Conservation (phyloP, 768 basidiomycete species). For the Mycena latifolia region DNA sequence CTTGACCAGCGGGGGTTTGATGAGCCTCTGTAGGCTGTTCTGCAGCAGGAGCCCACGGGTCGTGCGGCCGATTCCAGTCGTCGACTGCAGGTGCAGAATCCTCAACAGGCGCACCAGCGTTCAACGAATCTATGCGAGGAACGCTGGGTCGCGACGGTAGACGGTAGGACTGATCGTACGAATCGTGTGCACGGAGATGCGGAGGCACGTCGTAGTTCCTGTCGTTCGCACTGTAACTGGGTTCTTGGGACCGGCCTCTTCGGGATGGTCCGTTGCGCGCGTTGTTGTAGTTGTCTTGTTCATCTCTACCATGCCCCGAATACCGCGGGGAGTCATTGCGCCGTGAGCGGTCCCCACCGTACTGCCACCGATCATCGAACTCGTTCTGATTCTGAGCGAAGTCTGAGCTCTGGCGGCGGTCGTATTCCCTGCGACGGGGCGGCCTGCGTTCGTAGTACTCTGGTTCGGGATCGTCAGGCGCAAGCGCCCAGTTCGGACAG, state of each 20-base stretch:
- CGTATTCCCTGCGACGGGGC: background rate
- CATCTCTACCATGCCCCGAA: background rate
- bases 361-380: constrained; percentile 19
- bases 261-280: constrained; percentile 19
- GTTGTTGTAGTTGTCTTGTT: constrained; percentile 21
- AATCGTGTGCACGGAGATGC: constrained; percentile 26
- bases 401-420: constrained; percentile 21
- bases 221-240: constrained; percentile 8
- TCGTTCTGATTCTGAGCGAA: constrained; percentile 25
- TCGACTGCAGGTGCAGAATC: constrained; percentile 12
- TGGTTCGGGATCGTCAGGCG: constrained; percentile 39
- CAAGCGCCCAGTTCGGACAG: constrained; percentile 51
- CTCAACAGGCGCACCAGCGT: constrained; percentile 15
- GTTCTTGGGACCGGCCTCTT: constrained; percentile 21
- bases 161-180: constrained; percentile 28
- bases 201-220: constrained; percentile 23
- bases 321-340: background rate
- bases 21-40: constrained; percentile 1
- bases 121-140: constrained; percentile 8
- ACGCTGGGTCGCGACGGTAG: constrained; percentile 14
- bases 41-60: constrained; percentile 8
- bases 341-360: constrained; percentile 11
- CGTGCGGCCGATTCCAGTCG: constrained; percentile 16
- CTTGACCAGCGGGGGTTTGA: background rate
- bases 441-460: background rate